Evolutionary conservation across 768 basidiomycete genomes (phyloP), one percentile per base, ranked within the genome.

Genomic region (Solioccasus polychromus): DNA sequence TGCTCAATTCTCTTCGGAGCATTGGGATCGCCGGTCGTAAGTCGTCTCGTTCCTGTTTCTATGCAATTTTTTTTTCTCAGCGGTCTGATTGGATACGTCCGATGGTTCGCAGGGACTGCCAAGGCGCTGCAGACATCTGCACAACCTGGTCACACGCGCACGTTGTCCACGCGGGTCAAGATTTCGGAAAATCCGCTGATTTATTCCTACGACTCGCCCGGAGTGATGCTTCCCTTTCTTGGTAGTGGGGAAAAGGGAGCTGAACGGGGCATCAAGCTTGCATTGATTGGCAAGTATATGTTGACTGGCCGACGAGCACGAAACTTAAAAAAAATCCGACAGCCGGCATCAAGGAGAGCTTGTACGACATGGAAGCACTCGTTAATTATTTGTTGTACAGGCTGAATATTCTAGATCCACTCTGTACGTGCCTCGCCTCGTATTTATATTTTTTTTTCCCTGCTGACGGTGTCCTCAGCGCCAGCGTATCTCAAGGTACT

Each of bases 181-280:
- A 73, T 99, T 42, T 85, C 82, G 20, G 64, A 85, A 47, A 76
- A 84, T 44, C 92, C 93, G 3, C 70, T 81, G 8, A 85, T 96
- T 10, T 98, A 98, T 70, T 88, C 96, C 4, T 92, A 85, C 58
- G 96, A 99, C 71, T 84, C 91, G 8, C 96, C 96, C 2, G 96
- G 96, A 3, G 89, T 98, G 37, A 98, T 98, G 94, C 74, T 96
- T 34, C 92, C 93, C 10, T 98, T 87, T 69, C 76, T 98, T 24
- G 96, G 96, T 1, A 79, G 74, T 47, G 96, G 96, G 5, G 75
- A 79, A 44, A 77, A 77, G 52, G 95, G 92, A 15, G 85, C 91
- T 40, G 96, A 99, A 67, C 77, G 90, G 59, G 95, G 90, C 10
- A 77, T 96, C 42, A 97, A 94, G 67, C 79, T 97, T 18, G 94